Evolutionary conservation across 129 eudicot species (phyloP).

Genomic region (Artemisia tridentata): DNA sequence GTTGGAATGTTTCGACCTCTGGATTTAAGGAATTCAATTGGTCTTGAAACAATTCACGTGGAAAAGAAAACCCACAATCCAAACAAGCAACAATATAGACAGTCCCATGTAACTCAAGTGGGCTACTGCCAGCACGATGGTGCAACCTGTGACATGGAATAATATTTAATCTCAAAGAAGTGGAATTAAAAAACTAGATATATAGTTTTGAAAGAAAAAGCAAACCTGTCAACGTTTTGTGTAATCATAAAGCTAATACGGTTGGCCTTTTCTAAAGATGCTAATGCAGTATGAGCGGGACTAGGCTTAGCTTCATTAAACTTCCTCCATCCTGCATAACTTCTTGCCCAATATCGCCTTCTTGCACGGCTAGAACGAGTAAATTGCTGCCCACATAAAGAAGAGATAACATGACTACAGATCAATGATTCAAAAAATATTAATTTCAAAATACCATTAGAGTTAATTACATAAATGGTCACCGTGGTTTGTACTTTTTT

Average conservation of each 20-base stretch:
- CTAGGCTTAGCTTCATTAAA: constrained; percentile 81
- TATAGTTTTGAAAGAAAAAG: background rate
- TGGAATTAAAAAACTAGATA: background rate
- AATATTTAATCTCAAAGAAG: constrained; percentile 10
- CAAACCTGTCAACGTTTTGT: constrained; percentile 96
- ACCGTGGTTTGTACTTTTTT: no score
- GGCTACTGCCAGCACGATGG: constrained; percentile 91
- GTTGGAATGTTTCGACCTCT: constrained; percentile 47
- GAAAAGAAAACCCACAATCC: constrained; percentile 67
- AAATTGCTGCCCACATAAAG: constrained; percentile 60
- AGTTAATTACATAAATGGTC: no score
- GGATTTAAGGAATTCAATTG: constrained; percentile 68
- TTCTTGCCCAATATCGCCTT: constrained; percentile 95
- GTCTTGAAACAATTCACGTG: constrained; percentile 74
- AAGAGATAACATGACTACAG: constrained; percentile 15
- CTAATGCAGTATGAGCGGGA: constrained; percentile 74
- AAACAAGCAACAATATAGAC: constrained; percentile 72
- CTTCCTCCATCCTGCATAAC: constrained; percentile 97
- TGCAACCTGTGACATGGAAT: constrained; percentile 60
- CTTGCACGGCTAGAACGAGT: constrained; percentile 76
- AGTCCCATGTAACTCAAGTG: constrained; percentile 91
- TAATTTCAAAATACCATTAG: no score
- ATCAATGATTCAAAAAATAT: no score
- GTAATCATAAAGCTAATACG: constrained; percentile 79
- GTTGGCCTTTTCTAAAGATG: constrained; percentile 77